Evolutionary conservation across 306 rosid genomes (phyloP).

Genomic region (Gillenia trifoliata): DNA sequence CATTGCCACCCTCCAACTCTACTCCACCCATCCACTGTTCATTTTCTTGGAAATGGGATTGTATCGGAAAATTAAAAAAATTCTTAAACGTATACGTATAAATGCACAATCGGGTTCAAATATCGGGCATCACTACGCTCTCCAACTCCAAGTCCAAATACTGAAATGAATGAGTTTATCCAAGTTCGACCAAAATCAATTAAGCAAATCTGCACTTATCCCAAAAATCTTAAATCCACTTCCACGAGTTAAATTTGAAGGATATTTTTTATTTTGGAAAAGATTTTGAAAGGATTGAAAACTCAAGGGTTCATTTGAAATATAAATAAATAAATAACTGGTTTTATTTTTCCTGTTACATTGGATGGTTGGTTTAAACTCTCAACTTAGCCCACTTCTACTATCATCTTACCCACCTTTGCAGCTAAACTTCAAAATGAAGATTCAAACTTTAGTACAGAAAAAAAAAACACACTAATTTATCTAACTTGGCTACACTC

Average conservation of each 20-base stretch:
- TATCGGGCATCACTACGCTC: not conserved
- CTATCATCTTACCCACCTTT: too few species aligned
- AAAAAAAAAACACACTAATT: not conserved
- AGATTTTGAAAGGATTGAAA: not conserved
- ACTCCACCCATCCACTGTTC: too few species aligned
- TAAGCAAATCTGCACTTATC: conserved; percentile 1
- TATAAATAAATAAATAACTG: too few species aligned
- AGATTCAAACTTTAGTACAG: too few species aligned
- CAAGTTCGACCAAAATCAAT: not conserved
- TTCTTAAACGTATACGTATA: too few species aligned
- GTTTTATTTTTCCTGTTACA: too few species aligned
- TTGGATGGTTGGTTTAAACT: not conserved
- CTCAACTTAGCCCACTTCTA: too few species aligned
- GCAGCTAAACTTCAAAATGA: too few species aligned
- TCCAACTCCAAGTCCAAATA: not conserved
- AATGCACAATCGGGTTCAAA: not conserved
- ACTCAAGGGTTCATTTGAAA: not conserved
- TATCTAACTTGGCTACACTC: not conserved
- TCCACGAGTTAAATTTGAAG: not conserved
- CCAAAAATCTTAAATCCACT: not conserved
- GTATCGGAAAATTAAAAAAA: too few species aligned
- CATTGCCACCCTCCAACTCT: too few species aligned
- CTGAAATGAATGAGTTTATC: not conserved
- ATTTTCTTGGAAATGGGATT: too few species aligned
- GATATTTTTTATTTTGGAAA: not conserved